Conservation (phyloP, 2,329 filamentous ascomycete genomes). For the Xylariaceae sp. region DNA sequence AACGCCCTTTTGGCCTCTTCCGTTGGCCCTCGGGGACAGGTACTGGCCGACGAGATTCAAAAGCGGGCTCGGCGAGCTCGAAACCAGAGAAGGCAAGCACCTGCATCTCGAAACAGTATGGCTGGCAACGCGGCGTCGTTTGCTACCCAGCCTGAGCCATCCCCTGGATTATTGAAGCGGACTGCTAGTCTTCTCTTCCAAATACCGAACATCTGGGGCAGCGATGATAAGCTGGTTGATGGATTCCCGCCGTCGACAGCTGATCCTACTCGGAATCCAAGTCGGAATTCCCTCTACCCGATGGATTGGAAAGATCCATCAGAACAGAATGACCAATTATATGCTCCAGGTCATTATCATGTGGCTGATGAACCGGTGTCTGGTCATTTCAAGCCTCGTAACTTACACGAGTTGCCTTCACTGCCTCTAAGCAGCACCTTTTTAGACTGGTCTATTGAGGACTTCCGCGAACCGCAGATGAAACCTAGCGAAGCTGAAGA, state of each 20-base stretch:
- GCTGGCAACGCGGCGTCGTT: conserved; percentile 35
- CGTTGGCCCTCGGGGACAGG: conserved; percentile 64
- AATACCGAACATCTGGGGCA: conserved; percentile 45
- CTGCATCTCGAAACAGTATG: conserved; percentile 40
- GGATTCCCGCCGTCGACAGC: conserved; percentile 32
- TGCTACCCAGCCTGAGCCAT: conserved; percentile 42
- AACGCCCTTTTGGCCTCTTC: conserved; percentile 71
- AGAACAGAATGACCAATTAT: conserved; percentile 66
- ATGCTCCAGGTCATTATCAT: conserved; percentile 65
- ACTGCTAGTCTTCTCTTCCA: conserved; percentile 60
- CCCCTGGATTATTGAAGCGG: conserved; percentile 55
- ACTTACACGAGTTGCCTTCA: conserved; percentile 51
- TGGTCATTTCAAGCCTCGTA: conserved; percentile 63
- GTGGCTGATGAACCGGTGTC: conserved; percentile 74
- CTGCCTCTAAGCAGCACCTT: conserved; percentile 80
- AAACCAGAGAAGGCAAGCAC: conserved; percentile 39
- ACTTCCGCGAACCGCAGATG: conserved; percentile 98
- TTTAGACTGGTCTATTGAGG: conserved; percentile 93
- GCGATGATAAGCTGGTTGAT: conserved; percentile 41
- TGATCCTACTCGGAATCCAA: conserved; percentile 34
- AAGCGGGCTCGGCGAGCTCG: conserved; percentile 45
- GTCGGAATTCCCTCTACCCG: conserved; percentile 38
- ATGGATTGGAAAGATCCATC: conserved; percentile 52
- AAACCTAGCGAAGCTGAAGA: conserved; percentile 93
- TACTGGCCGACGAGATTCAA: conserved; percentile 68